phyloP scores from a whole-genome alignment of 192 early-diverging fungal genomes.

The Coemansia sp. region DNA sequence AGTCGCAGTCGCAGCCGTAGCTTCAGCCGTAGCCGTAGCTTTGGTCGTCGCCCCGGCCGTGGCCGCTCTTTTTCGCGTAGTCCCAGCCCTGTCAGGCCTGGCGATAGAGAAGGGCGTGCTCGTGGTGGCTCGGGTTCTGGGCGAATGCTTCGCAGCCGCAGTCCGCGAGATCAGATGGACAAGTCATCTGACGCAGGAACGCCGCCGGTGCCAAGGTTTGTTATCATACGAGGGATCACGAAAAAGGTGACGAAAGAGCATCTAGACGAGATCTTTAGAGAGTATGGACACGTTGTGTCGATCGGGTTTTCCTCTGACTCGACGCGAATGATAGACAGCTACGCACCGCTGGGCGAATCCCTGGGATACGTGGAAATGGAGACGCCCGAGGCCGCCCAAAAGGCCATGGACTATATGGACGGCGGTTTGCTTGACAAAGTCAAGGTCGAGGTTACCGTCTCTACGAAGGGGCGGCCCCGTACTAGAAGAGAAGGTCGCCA shows the following conservation, averaged over 20 bases:
- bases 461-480: background rate
- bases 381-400: constrained; percentile 1
- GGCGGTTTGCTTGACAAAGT: constrained; percentile 27
- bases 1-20: constrained; percentile 21
- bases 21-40: background rate
- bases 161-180: background rate
- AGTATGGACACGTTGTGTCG: constrained; percentile 18
- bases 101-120: background rate
- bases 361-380: background rate
- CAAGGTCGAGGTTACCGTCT: background rate
- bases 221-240: constrained; percentile 10
- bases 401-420: constrained; percentile 38
- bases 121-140: background rate
- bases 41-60: background rate
- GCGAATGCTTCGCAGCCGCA: too few species aligned
- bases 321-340: background rate
- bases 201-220: background rate
- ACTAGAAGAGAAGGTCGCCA: background rate
- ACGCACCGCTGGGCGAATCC: background rate
- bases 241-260: constrained; percentile 1
- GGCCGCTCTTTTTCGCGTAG: constrained; percentile 24
- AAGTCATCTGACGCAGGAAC: background rate
- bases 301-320: background rate
- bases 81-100: constrained; percentile 11
- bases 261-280: constrained; percentile 30